Evolutionary conservation across 257 asterid species (phyloP), one percentile per base, ranked within the genome.

Genomic region (Coffea eugenioides): DNA sequence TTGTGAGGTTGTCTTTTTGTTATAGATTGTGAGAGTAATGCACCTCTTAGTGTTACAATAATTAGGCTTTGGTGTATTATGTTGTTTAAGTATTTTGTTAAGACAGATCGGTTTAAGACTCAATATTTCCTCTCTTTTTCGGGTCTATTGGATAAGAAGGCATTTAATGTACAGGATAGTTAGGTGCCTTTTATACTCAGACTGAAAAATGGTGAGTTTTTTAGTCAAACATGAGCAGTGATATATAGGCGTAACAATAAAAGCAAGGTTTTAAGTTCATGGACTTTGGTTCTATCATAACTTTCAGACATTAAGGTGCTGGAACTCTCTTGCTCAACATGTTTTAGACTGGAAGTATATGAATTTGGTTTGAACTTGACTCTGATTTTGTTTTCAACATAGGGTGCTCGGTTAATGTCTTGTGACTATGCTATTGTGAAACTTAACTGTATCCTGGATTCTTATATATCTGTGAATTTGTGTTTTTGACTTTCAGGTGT

Each of bases 401-500:
- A 21, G 46, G 49, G 18, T 27, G 27, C 27, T 27, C 27, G 27
- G 68, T 39, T 59, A 8, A 41, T 20, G 59, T 74, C 16, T 36
- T 3, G 39, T 65, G 69, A 65, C 41, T 65, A 54, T 39, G 12
- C 12, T 5, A 75, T 75, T 11, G 36, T 43, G 14, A 16, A 7
- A 3, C 59, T 39, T 6, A n/a, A 46, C 69, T 39, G 74, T 77
- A 23, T 27, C 67, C 43, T 43, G 34, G 16, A 36, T 69, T 27
- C 18, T 34, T 69, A 25, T 41, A 25, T 56, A 41, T 69, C 13
- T 51, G 64, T 66, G 39, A 25, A 69, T 62, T 62, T 25, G 62
- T 62, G 34, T 39, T 57, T 21, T 77, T 15, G n/a, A 64, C 41
- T 77, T 81, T 81, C 84, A 85, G 86, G 88, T 73, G 86, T 80